A percentile compares a stretch with the other conserved stretches of the same genome.
These are phyloP conservation scores for Phytopythium kandeliae DNA, from an alignment of 352 stramenopile species.

Conservation along the genomic window DNA sequence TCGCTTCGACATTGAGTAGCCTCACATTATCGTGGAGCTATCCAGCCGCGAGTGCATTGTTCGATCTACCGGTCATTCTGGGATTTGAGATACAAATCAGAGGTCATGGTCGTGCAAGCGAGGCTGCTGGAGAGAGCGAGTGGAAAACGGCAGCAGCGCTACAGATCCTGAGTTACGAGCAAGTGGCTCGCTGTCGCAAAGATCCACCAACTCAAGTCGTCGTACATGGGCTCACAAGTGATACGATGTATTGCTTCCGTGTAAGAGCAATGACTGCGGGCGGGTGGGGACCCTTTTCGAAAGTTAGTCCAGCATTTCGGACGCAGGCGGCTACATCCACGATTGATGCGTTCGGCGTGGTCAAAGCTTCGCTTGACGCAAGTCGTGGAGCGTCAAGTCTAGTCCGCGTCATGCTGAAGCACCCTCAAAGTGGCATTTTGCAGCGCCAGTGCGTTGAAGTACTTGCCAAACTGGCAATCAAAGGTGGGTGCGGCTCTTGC, in stretches of 20 bases:
- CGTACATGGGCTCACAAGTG: conserved; percentile 30
- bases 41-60: conserved; percentile 1
- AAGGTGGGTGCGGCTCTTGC: conserved; percentile 12
- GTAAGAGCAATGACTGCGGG: conserved; percentile 47
- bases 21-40: conserved; percentile 41
- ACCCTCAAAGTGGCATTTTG: conserved; percentile 22
- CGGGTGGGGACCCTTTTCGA: conserved; percentile 64
- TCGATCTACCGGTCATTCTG: conserved; percentile 38
- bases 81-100: conserved; percentile 58
- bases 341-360: conserved; percentile 24
- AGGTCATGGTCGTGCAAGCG: conserved; percentile 37
- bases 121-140: conserved; percentile 12
- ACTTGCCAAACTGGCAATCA: conserved; percentile 33
- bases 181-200: conserved; percentile 23
- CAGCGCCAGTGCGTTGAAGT: conserved; percentile 35
- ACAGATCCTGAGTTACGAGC: conserved; percentile 49
- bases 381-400: conserved; percentile 17
- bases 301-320: conserved; percentile 21
- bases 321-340: conserved; percentile 30
- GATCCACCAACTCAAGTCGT: conserved; percentile 21
- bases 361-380: conserved; percentile 13
- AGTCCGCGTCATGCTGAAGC: conserved; percentile 34
- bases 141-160: conserved; percentile 55
- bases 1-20: conserved; percentile 34
- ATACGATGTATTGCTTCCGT: conserved; percentile 56